Percentiles rank a stretch among this genome's conserved stretches.
Evolutionary conservation across 495 filamentous ascomycete genomes (phyloP).

Genomic region (Penicillium malachiteum): DNA sequence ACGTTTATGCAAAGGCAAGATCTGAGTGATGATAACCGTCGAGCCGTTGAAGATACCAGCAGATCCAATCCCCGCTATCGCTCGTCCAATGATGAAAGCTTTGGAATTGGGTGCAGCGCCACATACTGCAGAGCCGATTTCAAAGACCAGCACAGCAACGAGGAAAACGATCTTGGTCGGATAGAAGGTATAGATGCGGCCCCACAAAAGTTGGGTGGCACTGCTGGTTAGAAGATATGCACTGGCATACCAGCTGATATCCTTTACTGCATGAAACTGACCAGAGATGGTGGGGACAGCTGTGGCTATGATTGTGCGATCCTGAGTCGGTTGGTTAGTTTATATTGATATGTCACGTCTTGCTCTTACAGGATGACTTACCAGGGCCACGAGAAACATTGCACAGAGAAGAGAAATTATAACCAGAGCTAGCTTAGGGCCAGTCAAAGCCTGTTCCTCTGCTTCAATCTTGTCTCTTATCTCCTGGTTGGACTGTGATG

Average conservation of each 20-base stretch:
- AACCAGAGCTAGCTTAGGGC: slow-evolving; percentile 1
- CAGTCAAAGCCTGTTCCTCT: slow-evolving; percentile 1
- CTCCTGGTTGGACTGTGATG: background rate
- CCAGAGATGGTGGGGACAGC: background rate
- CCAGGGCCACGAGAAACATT: slow-evolving; percentile 33
- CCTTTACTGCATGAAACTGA: background rate
- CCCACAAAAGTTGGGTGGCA: background rate
- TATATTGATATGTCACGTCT: background rate
- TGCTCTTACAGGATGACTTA: slow-evolving; percentile 8
- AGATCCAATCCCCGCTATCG: background rate
- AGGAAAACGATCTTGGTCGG: background rate
- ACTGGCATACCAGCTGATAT: slow-evolving; percentile 3
- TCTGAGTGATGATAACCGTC: background rate
- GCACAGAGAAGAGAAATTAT: slow-evolving; percentile 4
- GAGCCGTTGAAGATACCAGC: slow-evolving; percentile 1
- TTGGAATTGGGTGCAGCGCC: background rate
- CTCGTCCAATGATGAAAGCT: slow-evolving; percentile 2
- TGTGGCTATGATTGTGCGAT: background rate
- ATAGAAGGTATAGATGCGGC: background rate
- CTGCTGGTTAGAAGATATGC: background rate
- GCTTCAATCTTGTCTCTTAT: background rate
- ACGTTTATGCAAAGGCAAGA: background rate
- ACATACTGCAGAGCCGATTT: slow-evolving; percentile 1
- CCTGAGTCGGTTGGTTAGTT: background rate
- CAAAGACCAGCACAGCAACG: background rate